phyloP scores from a whole-genome alignment of 2,329 filamentous ascomycete genomes.

The Pestalotiopsis sp. region DNA sequence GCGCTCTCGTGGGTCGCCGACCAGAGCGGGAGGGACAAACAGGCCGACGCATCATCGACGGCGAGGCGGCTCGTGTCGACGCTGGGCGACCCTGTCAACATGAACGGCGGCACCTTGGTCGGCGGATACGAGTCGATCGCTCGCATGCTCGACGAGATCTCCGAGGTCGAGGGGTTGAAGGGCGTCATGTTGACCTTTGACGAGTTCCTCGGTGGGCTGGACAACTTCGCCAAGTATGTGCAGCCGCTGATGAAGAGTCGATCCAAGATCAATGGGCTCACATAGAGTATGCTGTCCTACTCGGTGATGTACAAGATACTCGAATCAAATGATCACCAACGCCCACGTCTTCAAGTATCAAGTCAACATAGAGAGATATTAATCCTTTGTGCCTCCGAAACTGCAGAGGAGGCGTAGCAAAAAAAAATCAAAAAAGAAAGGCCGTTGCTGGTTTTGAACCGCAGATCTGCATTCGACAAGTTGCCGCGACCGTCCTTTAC shows the following conservation, averaged over 20 bases:
- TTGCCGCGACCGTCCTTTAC: no score
- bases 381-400: no score
- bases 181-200: slow-evolving; percentile 16
- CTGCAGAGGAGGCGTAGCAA: no score
- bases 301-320: neutral
- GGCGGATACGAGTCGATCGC: slow-evolving; percentile 13
- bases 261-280: slow-evolving; percentile 9
- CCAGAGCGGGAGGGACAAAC: slow-evolving; percentile 13
- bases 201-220: slow-evolving; percentile 13
- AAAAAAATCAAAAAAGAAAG: no score
- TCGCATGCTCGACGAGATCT: slow-evolving; percentile 13
- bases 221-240: slow-evolving; percentile 13
- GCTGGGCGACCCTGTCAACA: slow-evolving; percentile 14
- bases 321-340: neutral
- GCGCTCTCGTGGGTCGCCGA: slow-evolving; percentile 15
- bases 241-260: slow-evolving; percentile 16
- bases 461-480: no score
- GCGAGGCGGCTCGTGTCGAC: slow-evolving; percentile 11
- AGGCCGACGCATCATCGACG: slow-evolving; percentile 12
- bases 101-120: slow-evolving; percentile 15
- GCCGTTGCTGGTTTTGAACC: no score
- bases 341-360: neutral
- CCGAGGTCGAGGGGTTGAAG: slow-evolving; percentile 15
- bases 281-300: neutral
- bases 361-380: neutral